These are phyloP conservation scores for Leccinellum luteum DNA, from an alignment of 768 basidiomycete species.

Conservation along the genomic window DNA sequence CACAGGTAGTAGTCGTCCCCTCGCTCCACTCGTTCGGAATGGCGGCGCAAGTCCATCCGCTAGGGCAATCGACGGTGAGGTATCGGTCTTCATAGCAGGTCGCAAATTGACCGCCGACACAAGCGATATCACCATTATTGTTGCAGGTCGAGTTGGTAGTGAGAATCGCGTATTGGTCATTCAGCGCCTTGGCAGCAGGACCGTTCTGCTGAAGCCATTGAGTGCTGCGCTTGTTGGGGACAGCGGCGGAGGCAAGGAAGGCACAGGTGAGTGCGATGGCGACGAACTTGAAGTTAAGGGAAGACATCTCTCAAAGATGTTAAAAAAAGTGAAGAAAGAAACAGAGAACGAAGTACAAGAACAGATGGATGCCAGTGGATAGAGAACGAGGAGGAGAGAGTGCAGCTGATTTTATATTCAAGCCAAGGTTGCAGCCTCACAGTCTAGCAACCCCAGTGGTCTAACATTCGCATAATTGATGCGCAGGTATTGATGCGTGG, in stretches of 20 bases:
- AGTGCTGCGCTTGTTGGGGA: slow-evolving; percentile 14
- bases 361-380: not conserved
- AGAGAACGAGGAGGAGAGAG: not conserved
- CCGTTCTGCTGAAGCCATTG: slow-evolving; percentile 26
- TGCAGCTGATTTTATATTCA: slow-evolving; percentile 1
- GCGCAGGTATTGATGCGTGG: not conserved
- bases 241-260: slow-evolving; percentile 21
- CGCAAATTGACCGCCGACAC: slow-evolving; percentile 15
- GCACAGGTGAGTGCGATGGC: slow-evolving; percentile 11
- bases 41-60: slow-evolving; percentile 22
- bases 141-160: slow-evolving; percentile 16
- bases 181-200: slow-evolving; percentile 23
- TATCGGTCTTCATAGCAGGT: slow-evolving; percentile 15
- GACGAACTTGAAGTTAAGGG: slow-evolving; percentile 12
- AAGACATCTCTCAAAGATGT: slow-evolving; percentile 22
- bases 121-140: slow-evolving; percentile 16
- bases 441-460: too few species aligned
- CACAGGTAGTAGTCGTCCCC: slow-evolving; percentile 22
- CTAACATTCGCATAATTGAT: not conserved
- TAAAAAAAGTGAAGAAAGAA: not conserved
- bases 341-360: not conserved
- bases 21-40: slow-evolving; percentile 23
- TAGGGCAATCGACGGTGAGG: slow-evolving; percentile 6
- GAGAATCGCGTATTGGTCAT: slow-evolving; percentile 18
- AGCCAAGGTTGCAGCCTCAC: not conserved